phyloP scores from a whole-genome alignment of 306 rosid species.

The Citrullus mucosospermus region DNA sequence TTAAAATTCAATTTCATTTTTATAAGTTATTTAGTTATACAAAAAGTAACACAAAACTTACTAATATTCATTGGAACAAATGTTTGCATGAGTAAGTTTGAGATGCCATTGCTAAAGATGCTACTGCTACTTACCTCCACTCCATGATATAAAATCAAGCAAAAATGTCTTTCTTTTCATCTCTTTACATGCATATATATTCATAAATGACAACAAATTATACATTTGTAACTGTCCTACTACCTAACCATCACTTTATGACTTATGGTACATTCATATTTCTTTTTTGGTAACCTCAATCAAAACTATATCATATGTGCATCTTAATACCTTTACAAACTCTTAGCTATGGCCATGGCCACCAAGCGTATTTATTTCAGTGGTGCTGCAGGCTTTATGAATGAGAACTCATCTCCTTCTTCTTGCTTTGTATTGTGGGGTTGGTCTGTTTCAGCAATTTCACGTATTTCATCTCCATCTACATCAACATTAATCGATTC shows the following conservation, averaged over 20 bases:
- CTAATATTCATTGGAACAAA: too few relatives aligned
- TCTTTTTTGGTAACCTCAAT: background rate
- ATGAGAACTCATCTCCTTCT: slow-evolving; percentile 28
- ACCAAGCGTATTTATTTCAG: background rate
- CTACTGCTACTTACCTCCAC: background rate
- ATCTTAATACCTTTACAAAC: background rate
- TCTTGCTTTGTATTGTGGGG: background rate
- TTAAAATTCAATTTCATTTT: too few relatives aligned
- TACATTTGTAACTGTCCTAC: background rate
- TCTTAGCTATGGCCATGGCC: background rate
- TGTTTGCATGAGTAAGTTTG: too few relatives aligned
- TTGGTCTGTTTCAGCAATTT: background rate
- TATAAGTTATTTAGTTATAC: too few relatives aligned
- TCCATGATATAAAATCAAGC: background rate
- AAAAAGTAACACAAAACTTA: too few relatives aligned
- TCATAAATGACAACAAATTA: background rate
- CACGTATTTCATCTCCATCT: background rate
- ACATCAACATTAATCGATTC: slow-evolving; percentile 2
- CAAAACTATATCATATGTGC: background rate
- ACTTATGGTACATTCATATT: background rate
- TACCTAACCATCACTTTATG: background rate
- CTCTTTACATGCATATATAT: background rate
- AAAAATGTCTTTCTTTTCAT: background rate
- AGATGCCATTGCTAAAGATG: background rate
- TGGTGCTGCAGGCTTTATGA: slow-evolving; percentile 19